Percentiles rank a stretch among this genome's conserved stretches.
phyloP scores from a whole-genome alignment of 805 yeast species.

The Alloascoidea africana region DNA sequence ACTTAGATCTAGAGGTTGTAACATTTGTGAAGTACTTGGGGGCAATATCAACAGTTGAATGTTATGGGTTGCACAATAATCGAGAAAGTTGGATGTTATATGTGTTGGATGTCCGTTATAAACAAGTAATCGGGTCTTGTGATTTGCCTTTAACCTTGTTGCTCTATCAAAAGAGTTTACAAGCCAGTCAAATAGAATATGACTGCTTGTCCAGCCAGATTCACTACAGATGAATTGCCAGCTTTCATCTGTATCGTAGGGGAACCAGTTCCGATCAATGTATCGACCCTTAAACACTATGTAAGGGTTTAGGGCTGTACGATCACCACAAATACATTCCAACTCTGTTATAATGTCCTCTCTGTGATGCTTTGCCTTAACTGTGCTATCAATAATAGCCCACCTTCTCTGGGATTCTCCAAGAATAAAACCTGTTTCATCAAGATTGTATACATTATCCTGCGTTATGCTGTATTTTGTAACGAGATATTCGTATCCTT shows the following conservation, averaged over 20 bases:
- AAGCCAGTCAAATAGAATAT: background rate
- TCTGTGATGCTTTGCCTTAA: background rate
- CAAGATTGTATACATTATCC: background rate
- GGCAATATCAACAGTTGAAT: background rate
- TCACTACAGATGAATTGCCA: conserved; percentile 1
- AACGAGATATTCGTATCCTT: background rate
- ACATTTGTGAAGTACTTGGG: background rate
- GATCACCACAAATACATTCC: conserved; percentile 1
- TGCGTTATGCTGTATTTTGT: background rate
- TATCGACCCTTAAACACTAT: background rate
- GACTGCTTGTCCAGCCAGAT: background rate
- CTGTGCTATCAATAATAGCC: background rate
- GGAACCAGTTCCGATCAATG: background rate
- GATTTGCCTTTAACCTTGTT: background rate
- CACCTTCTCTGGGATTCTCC: conserved; percentile 1
- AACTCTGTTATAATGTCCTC: background rate
- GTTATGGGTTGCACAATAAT: background rate
- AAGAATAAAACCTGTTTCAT: background rate
- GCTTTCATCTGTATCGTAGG: background rate
- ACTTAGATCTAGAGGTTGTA: background rate
- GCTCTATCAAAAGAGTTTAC: background rate
- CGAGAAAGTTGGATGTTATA: background rate
- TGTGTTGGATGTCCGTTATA: conserved; percentile 1
- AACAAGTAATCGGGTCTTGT: background rate
- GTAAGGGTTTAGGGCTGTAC: background rate